Base-by-base conservation (phyloP, 179 eudicot genomes). In the Gypsophila paniculata region DNA sequence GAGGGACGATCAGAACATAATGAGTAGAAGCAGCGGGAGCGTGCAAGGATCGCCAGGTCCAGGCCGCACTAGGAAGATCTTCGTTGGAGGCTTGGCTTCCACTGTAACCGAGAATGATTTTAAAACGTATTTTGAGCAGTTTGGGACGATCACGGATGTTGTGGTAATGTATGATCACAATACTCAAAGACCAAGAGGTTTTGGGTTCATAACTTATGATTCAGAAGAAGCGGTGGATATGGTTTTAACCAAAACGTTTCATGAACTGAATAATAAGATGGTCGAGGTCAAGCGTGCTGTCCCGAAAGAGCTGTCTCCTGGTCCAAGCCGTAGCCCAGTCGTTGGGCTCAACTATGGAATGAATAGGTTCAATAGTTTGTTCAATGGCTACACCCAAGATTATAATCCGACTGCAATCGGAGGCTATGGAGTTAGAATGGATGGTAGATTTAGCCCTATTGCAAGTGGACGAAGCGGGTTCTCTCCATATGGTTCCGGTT, bases 251-350 rank as follows among this genome's bases (percentile, higher is more conserved):
- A 86, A 84, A 77, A 88, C 90, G n/a, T 90, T 86, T 55, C 96
- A 90, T 69, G 96, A 90, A 70, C 82, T 90, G 21, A 86, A 88
- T 71, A 89, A 89, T 21, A 90, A 90, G 71, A 82, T 82, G 87
- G 96, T 90, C 44, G 96, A 90, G 82, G 94, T 90, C 57, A 90
- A 90, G 80, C 86, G 91, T 54, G 96, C 96, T 0, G 94, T 90
- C 72, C 96, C 96, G 12, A 90, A 90, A 81, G 96, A 90, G 69
- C 61, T 87, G 19, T 87, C 91, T 15, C 96, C 90, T 29, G 88
- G 87, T 72, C 90, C 91, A 53, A 89, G 34, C 65, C 90, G 91
- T 26, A 82, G 87, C 71, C 85, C 89, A 17, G 68, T 81, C 71
- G 81, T 76, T 57, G 88, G 86, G 44, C 84, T 81, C 76, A 86